Percentiles rank a stretch among this genome's conserved stretches.
Evolutionary conservation across 1,284 basidiomycete species (phyloP).

Genomic region (Pseudozyma tsukubaensis): DNA sequence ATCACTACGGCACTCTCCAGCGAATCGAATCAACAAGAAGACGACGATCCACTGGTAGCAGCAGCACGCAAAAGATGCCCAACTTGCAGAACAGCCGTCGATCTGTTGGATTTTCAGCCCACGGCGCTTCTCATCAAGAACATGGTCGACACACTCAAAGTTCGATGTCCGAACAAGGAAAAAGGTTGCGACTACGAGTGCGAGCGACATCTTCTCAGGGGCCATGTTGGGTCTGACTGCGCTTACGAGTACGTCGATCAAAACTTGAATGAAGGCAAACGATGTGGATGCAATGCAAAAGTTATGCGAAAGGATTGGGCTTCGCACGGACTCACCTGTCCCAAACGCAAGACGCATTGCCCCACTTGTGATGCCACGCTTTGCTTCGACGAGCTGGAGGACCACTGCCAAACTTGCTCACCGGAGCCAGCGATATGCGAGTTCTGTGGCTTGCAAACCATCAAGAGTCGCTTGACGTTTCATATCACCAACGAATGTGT

Average conservation of each 20-base stretch:
- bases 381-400: constrained; percentile 28
- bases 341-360: constrained; percentile 35
- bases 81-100: constrained; percentile 38
- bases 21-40: not conserved
- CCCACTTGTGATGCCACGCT: constrained; percentile 28
- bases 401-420: constrained; percentile 26
- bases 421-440: constrained; percentile 39
- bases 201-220: constrained; percentile 44
- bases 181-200: constrained; percentile 51
- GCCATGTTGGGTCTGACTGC: constrained; percentile 43
- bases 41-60: constrained; percentile 2
- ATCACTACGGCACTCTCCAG: constrained; percentile 42
- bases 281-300: constrained; percentile 51
- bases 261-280: constrained; percentile 23
- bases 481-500: constrained; percentile 38
- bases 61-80: constrained; percentile 32
- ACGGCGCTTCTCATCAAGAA: constrained; percentile 55
- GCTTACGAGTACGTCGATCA: constrained; percentile 51
- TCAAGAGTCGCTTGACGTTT: constrained; percentile 25
- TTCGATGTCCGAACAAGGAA: constrained; percentile 46
- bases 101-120: constrained; percentile 36
- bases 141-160: constrained; percentile 57
- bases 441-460: constrained; percentile 22
- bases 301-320: constrained; percentile 60
- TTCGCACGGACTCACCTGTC: constrained; percentile 30